Conservation (phyloP, 441 rosid species). For the Jatropha multifida region DNA sequence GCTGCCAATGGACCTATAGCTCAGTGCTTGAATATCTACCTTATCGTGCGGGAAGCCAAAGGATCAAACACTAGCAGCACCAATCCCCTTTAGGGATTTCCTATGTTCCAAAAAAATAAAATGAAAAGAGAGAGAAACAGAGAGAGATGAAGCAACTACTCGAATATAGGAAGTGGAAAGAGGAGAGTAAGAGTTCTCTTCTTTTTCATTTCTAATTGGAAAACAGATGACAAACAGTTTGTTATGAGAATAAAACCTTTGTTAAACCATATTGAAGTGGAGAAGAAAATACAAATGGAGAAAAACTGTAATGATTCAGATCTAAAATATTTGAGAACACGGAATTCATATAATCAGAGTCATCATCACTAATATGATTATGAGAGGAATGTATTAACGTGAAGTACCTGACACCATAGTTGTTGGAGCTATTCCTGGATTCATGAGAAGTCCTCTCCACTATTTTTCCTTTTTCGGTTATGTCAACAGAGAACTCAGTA, state of each 20-base stretch:
- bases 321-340: not conserved
- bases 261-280: not conserved
- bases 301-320: not conserved
- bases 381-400: not conserved
- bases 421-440: conserved; percentile 34
- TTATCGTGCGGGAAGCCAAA: too few relatives aligned
- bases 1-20: too few relatives aligned
- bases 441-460: conserved; percentile 43
- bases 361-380: not conserved
- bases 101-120: too few relatives aligned
- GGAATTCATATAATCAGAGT: not conserved
- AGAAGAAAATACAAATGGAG: not conserved
- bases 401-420: conserved; percentile 41
- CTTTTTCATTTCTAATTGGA: not conserved
- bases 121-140: not conserved
- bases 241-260: not conserved
- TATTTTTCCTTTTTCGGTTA: conserved; percentile 23
- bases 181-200: not conserved
- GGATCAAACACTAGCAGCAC: too few relatives aligned
- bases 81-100: too few relatives aligned
- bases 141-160: not conserved
- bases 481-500: conserved; percentile 33
- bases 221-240: not conserved
- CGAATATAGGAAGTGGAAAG: not conserved
- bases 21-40: too few relatives aligned